Conservation (phyloP, 768 basidiomycete species). For the Serpula lacrymans region DNA sequence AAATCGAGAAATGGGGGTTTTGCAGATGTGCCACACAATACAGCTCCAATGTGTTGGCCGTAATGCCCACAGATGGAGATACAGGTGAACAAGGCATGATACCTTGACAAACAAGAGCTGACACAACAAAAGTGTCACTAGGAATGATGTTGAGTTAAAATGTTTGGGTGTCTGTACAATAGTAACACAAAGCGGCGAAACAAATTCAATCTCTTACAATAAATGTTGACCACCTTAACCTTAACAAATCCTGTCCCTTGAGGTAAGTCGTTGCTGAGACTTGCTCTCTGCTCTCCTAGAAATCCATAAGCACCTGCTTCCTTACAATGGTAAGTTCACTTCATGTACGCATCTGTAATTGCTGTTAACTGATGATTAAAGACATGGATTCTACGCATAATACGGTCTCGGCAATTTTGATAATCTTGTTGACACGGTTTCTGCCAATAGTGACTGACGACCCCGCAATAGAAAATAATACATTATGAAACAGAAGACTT, state of each 20-base stretch:
- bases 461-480: no score
- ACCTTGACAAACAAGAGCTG: slow-evolving; percentile 5
- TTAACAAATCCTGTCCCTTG: not conserved
- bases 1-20: slow-evolving; percentile 16
- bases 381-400: not conserved
- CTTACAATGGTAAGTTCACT: not conserved
- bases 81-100: slow-evolving; percentile 8
- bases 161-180: not conserved
- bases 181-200: not conserved
- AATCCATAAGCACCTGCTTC: not conserved
- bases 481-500: no score
- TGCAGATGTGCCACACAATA: slow-evolving; percentile 8
- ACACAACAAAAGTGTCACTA: not conserved
- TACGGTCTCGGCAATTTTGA: not conserved
- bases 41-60: slow-evolving; percentile 6
- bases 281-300: no score
- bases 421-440: not conserved
- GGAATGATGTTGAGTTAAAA: not conserved
- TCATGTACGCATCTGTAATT: not conserved
- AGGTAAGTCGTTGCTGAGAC: no score
- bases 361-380: slow-evolving; percentile 1
- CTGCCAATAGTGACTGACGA: no score
- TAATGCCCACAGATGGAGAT: slow-evolving; percentile 2
- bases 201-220: slow-evolving; percentile 1
- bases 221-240: slow-evolving; percentile 1